A percentile compares a stretch with the other conserved stretches of the same genome.
phyloP scores from a whole-genome alignment of 2,329 filamentous ascomycete genomes.

The Beauveria medogensis region DNA sequence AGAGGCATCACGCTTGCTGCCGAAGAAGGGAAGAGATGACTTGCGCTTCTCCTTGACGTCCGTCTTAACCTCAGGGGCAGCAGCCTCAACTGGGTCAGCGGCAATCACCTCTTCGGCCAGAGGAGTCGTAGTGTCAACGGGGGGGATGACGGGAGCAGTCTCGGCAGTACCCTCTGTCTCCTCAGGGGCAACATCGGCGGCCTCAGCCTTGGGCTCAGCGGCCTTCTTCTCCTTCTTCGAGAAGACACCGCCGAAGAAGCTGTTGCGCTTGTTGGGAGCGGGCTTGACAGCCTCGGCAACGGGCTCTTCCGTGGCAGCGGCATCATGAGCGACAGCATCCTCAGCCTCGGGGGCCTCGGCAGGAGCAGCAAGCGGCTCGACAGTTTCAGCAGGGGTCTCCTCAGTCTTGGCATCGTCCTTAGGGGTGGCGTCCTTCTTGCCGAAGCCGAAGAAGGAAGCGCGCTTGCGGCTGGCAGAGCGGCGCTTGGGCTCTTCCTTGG shows the following conservation, averaged over 20 bases:
- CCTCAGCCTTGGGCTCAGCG: conserved; percentile 37
- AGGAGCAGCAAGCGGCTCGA: conserved; percentile 25
- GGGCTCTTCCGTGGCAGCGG: conserved; percentile 26
- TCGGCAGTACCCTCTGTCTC: conserved; percentile 38
- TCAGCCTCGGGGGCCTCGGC: conserved; percentile 26
- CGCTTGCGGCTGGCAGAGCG: conserved; percentile 60
- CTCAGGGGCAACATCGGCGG: conserved; percentile 26
- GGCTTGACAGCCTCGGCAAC: conserved; percentile 40
- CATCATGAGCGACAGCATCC: conserved; percentile 21
- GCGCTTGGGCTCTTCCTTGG: conserved; percentile 47
- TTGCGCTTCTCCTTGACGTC: conserved; percentile 74
- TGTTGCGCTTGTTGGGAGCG: conserved; percentile 45
- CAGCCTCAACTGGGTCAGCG: conserved; percentile 40
- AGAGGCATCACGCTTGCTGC: conserved; percentile 69
- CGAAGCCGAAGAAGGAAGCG: conserved; percentile 54
- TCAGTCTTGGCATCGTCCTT: conserved; percentile 29
- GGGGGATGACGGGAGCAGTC: conserved; percentile 50
- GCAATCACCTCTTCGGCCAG: conserved; percentile 46
- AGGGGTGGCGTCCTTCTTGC: conserved; percentile 45
- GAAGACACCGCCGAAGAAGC: conserved; percentile 45
- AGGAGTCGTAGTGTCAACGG: conserved; percentile 49
- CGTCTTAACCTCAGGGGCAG: conserved; percentile 47
- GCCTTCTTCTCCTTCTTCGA: conserved; percentile 54
- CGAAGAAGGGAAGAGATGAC: conserved; percentile 68
- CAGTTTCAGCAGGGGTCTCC: conserved; percentile 23